Conservation (phyloP, 139 green algal genomes). For the Picochlorum sp. region DNA sequence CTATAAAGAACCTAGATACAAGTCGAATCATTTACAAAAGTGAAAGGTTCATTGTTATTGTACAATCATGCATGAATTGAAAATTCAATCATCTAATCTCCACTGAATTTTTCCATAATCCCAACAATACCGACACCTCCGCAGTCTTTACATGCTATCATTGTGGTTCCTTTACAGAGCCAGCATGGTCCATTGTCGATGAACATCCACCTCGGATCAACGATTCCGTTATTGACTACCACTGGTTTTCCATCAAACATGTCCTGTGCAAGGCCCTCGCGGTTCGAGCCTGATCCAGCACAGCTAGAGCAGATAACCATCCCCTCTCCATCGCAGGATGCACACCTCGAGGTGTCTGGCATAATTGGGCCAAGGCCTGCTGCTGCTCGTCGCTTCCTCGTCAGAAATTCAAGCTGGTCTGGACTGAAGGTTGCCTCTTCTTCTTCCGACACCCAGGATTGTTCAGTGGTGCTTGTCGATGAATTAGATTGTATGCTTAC, state of each 20-base stretch:
- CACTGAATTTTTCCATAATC: constrained; percentile 1
- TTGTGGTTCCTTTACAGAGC: constrained; percentile 7
- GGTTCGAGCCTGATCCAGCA: constrained; percentile 15
- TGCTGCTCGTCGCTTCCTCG: constrained; percentile 15
- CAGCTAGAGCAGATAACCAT: constrained; percentile 7
- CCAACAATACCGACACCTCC: constrained; percentile 6
- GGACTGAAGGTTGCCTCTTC: neutral
- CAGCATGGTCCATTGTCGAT: constrained; percentile 15
- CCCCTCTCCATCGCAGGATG: constrained; percentile 4
- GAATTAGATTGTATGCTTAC: too few relatives aligned
- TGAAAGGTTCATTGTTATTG: neutral
- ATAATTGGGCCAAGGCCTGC: constrained; percentile 19
- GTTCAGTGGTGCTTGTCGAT: neutral
- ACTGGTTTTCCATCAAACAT: constrained; percentile 12
- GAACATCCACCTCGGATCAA: constrained; percentile 3
- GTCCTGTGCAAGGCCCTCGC: constrained; percentile 1
- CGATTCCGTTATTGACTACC: neutral
- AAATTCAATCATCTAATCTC: constrained; percentile 11
- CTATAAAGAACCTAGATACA: constrained; percentile 28
- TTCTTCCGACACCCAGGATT: constrained; percentile 3
- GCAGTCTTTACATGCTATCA: constrained; percentile 16
- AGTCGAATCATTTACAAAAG: neutral
- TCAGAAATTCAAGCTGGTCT: constrained; percentile 19
- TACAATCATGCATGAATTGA: neutral
- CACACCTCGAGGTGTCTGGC: constrained; percentile 4